phyloP scores from a whole-genome alignment of 2,329 filamentous ascomycete species.

The Fusarium sterilihyphosum region DNA sequence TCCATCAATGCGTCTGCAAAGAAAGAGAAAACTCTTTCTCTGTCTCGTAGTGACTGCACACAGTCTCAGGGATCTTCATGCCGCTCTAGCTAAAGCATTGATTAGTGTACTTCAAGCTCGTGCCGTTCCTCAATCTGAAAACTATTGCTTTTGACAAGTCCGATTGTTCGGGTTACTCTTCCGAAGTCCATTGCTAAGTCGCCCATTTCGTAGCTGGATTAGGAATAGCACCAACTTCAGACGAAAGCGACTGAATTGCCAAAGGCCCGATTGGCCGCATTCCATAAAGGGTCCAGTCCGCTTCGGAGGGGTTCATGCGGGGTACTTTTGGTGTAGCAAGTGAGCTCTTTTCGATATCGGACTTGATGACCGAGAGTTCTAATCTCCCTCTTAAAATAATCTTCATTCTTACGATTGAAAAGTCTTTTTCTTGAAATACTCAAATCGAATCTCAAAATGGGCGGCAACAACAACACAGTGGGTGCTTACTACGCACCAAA shows the following conservation, averaged over 20 bases:
- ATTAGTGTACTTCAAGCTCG: no score
- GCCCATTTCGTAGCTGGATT: neutral
- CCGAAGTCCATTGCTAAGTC: neutral
- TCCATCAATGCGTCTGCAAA: neutral
- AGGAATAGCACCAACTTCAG: neutral
- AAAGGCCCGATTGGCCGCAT: neutral
- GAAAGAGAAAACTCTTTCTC: neutral
- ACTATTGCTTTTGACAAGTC: neutral
- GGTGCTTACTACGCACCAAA: slow-evolving; percentile 28
- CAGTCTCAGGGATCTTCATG: slow-evolving; percentile 2
- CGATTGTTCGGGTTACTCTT: neutral
- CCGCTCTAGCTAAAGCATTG: neutral
- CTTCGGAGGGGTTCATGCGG: neutral
- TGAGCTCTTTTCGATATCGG: neutral
- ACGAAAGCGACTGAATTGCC: neutral
- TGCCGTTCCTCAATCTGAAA: neutral
- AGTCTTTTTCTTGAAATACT: no score
- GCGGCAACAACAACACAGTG: neutral
- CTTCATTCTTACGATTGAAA: no score
- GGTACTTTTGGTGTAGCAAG: neutral
- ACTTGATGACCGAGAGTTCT: neutral
- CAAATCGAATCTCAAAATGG: neutral
- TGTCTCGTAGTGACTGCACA: neutral
- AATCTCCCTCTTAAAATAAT: neutral
- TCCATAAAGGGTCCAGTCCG: neutral